Percentiles rank a stretch among this genome's conserved stretches.
phyloP scores from a whole-genome alignment of 2,329 filamentous ascomycete genomes.

The Didymellaceae sp. region DNA sequence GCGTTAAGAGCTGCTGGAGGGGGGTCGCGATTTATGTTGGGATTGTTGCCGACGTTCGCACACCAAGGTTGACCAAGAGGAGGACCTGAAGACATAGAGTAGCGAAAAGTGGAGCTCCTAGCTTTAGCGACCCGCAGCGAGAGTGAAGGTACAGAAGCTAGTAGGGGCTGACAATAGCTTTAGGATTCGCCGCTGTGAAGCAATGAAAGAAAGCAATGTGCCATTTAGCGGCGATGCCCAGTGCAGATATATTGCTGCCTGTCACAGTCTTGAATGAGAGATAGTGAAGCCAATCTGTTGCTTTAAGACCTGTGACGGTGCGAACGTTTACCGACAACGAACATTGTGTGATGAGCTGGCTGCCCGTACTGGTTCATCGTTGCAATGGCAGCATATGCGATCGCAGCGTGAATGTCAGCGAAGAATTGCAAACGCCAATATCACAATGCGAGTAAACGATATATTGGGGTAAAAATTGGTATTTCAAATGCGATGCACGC shows the following conservation, averaged over 20 bases:
- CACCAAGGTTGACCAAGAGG: constrained; percentile 36
- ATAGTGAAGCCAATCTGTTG: too few relatives aligned
- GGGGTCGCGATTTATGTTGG: constrained; percentile 44
- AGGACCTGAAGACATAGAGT: constrained; percentile 36
- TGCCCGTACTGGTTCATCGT: too few relatives aligned
- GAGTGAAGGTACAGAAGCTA: neutral
- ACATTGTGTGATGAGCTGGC: too few relatives aligned
- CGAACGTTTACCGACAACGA: too few relatives aligned
- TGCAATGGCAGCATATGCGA: too few relatives aligned
- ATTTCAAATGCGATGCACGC: neutral
- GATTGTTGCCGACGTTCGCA: constrained; percentile 42
- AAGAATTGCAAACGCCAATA: neutral
- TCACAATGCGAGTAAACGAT: too few relatives aligned
- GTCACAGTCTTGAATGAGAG: constrained; percentile 2
- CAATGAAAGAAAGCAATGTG: too few relatives aligned
- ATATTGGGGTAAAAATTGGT: neutral
- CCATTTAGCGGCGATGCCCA: neutral
- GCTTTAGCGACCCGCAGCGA: neutral
- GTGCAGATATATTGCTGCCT: neutral
- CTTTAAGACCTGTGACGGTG: too few relatives aligned
- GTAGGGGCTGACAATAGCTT: neutral
- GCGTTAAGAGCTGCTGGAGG: constrained; percentile 37
- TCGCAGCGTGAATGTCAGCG: too few relatives aligned
- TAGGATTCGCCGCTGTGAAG: neutral
- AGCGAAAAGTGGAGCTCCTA: neutral